Base-by-base conservation (phyloP, 2,329 filamentous ascomycete species). In the Blumeria hordei region DNA sequence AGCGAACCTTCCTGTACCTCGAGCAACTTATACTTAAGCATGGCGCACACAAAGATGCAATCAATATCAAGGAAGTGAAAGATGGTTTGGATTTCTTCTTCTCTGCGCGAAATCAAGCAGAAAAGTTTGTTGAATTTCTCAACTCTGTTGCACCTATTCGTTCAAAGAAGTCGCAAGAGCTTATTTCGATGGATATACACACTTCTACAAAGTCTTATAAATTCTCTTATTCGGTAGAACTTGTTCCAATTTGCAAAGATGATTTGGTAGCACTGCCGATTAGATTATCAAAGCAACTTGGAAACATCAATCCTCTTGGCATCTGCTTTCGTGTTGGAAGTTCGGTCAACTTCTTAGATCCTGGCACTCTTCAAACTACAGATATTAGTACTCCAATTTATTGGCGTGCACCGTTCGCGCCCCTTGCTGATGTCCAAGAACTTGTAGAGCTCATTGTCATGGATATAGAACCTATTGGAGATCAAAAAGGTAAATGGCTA, bases 31-130 rank as follows among this genome's bases (percentile, higher is more conserved):
- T 98, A 62, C 74, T 98, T 62, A 96, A 95, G 73, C 88, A 96
- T 67, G 78, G 78, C 55, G 92, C 90, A 3, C 88, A 94, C 68
- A 78, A 80, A 60, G 88, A 98, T 62, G 92, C 90, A 0, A 88
- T 95, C 69, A 98, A 96, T 68, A 98, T 98, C 70, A 95, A 93
- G 67, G 92, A 98, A 70, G 85, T 86, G 33, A 88, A 88, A 69
- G 88, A 95, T 62, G 92, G 92, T 1, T 81, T 98, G 57, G 92
- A 98, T 67, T 98, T 98, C 68, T 98, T 82, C 74, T 98, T 92
- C 65, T 77, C 86, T 0, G 80, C 84, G 57, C 76, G 86, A 63
- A 98, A 95, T 64, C 85, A 94, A 62, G 90, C 88, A 7, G 87
- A 94, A 65, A 88, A 85, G 64, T 90, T 94, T 67, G 78, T 93